These are phyloP conservation scores for Penicillium sp. DNA, from an alignment of 2,329 filamentous ascomycete species.

Conservation along the genomic window DNA sequence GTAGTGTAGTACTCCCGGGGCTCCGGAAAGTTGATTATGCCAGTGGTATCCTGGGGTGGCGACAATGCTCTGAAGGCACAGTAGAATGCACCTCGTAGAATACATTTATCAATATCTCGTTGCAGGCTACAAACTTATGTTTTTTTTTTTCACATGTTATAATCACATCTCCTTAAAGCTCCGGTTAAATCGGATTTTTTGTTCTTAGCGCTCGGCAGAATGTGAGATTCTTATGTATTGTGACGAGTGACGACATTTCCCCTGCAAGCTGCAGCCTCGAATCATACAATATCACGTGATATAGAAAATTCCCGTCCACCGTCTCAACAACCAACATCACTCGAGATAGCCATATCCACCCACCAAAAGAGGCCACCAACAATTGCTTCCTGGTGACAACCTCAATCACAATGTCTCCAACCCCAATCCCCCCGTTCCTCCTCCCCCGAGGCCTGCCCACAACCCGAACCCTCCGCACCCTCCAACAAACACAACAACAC, in stretches of 20 bases:
- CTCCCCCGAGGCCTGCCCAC: conserved; percentile 62
- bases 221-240: no score
- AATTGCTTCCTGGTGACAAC: neutral
- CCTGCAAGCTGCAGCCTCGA: neutral
- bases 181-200: neutral
- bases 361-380: neutral
- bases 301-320: conserved; percentile 13
- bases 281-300: conserved; percentile 16
- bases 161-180: neutral
- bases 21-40: neutral
- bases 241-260: conserved; percentile 8
- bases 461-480: conserved; percentile 37
- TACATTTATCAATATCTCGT: no score
- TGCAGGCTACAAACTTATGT: neutral
- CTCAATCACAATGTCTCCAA: conserved; percentile 19
- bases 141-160: neutral
- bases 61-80: neutral
- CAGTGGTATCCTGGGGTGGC: neutral
- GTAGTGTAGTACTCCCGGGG: neutral
- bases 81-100: neutral
- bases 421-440: conserved; percentile 68
- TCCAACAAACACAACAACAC: conserved; percentile 27
- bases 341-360: neutral
- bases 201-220: conserved; percentile 11
- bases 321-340: neutral